Percentiles rank a stretch among this genome's conserved stretches.
phyloP scores from a whole-genome alignment of 1,284 basidiomycete species.

The Boletus calvinii region DNA sequence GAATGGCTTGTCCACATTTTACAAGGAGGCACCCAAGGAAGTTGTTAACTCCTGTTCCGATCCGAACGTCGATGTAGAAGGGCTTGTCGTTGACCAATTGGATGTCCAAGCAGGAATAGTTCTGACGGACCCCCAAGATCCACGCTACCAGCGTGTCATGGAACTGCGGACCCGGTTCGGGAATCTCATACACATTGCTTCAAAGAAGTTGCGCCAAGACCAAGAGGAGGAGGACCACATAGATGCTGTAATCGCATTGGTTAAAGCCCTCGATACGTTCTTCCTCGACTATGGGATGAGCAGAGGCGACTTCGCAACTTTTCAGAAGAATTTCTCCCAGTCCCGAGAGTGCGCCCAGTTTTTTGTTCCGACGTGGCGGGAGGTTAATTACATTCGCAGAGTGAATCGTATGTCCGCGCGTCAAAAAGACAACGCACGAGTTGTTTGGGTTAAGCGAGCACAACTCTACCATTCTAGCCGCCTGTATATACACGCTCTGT shows the following conservation, averaged over 20 bases:
- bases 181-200: slow-evolving; percentile 67
- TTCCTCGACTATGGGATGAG: slow-evolving; percentile 73
- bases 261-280: slow-evolving; percentile 72
- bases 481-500: slow-evolving; percentile 76
- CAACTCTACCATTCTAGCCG: slow-evolving; percentile 73
- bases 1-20: slow-evolving; percentile 69
- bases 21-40: slow-evolving; percentile 59
- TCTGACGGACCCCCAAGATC: slow-evolving; percentile 74
- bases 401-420: slow-evolving; percentile 66
- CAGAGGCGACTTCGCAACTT: slow-evolving; percentile 53
- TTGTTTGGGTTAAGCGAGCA: slow-evolving; percentile 79
- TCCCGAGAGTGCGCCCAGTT: slow-evolving; percentile 60
- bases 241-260: slow-evolving; percentile 77
- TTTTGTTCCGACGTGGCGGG: not conserved
- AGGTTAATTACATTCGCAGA: slow-evolving; percentile 36
- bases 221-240: slow-evolving; percentile 82
- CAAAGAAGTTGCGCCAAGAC: slow-evolving; percentile 59
- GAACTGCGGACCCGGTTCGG: slow-evolving; percentile 70
- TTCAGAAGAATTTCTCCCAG: slow-evolving; percentile 69
- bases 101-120: slow-evolving; percentile 75
- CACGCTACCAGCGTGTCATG: slow-evolving; percentile 67
- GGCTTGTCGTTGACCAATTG: slow-evolving; percentile 61
- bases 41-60: slow-evolving; percentile 58
- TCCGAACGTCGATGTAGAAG: slow-evolving; percentile 59
- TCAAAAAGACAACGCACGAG: slow-evolving; percentile 74